Evolutionary conservation across 495 filamentous ascomycete species (phyloP), one percentile per base, ranked within the genome.

Genomic region (Lophium mytilinum): DNA sequence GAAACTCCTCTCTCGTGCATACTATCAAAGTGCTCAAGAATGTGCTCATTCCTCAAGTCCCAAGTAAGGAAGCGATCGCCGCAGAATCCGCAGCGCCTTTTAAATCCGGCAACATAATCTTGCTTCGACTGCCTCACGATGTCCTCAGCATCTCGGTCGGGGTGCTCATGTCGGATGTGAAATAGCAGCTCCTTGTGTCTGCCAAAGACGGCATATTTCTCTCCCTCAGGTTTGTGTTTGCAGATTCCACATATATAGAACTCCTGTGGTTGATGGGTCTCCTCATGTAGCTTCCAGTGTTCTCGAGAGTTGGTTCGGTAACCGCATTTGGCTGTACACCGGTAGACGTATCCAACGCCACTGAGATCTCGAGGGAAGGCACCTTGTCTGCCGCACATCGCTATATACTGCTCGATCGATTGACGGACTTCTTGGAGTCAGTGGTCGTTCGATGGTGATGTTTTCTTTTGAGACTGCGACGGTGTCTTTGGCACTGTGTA

Each of bases 201-300:
- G 19, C 61, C 56, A 7, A 64, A 57, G 4, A 64, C 37, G n/a
- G 57, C 60, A 30, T 30, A 30, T 9, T 57, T 47, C 33, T 30
- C 57, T n/a, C 56, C 48, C 4, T 50, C 43, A 7, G 36, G 10
- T 12, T 39, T 55, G 7, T 64, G 53, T 1, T 11, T 9, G 30
- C 61, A 64, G 49, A 60, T 21, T 35, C 43, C 14, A 39, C 62
- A 65, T n/a, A 62, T 33, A 58, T 58, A 65, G 10, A 65, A 40
- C 35, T 65, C 55, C 37, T 65, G 62, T 1, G 62, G 62, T 41
- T 65, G 58, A 49, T 65, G 58, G n/a, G 55, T 65, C 19, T 65
- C 62, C 50, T 65, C 62, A 45, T 65, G 62, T 3, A 58, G 49
- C 50, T 51, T 55, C 62, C 62, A 65, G 35, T 65, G 58, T 30